Conservation (phyloP, 208 protist genomes). For the Trypanosomatidae sp. region DNA sequence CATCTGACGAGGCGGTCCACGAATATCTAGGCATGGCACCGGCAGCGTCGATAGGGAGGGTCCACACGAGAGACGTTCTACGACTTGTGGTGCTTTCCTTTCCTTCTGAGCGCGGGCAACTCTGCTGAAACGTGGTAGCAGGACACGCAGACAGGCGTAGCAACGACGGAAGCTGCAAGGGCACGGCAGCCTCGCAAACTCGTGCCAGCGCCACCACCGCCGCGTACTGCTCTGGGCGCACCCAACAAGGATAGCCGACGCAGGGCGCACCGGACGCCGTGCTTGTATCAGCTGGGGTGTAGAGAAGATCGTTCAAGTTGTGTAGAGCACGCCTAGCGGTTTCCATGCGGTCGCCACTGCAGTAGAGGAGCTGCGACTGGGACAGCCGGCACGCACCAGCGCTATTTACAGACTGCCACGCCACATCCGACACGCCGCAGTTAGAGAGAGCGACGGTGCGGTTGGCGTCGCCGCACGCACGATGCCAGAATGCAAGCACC, state of each 20-base stretch:
- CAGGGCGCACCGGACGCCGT: slow-evolving; percentile 8
- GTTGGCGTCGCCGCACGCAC: slow-evolving; percentile 14
- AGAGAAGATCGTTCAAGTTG: slow-evolving; percentile 31
- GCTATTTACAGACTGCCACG: background rate
- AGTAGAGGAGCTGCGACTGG: slow-evolving; percentile 19
- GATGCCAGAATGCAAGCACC: slow-evolving; percentile 9
- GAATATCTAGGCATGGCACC: background rate
- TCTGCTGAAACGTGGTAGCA: background rate
- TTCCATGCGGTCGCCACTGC: slow-evolving; percentile 31
- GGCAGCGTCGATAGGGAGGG: background rate
- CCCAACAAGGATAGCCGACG: slow-evolving; percentile 20
- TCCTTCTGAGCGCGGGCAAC: background rate
- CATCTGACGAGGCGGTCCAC: background rate
- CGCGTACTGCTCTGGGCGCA: slow-evolving; percentile 6
- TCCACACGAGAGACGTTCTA: background rate
- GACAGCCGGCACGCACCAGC: background rate
- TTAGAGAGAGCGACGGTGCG: slow-evolving; percentile 11
- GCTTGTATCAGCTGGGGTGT: slow-evolving; percentile 9
- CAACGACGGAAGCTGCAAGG: slow-evolving; percentile 46
- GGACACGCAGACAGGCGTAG: background rate
- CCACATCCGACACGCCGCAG: slow-evolving; percentile 11
- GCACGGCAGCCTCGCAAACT: slow-evolving; percentile 63
- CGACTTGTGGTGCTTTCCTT: background rate
- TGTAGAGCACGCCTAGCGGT: slow-evolving; percentile 35
- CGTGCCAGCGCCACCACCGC: slow-evolving; percentile 44